These are phyloP conservation scores for Cinnamomum micranthum DNA, from an alignment of 164 flowering plant species.

Conservation along the genomic window DNA sequence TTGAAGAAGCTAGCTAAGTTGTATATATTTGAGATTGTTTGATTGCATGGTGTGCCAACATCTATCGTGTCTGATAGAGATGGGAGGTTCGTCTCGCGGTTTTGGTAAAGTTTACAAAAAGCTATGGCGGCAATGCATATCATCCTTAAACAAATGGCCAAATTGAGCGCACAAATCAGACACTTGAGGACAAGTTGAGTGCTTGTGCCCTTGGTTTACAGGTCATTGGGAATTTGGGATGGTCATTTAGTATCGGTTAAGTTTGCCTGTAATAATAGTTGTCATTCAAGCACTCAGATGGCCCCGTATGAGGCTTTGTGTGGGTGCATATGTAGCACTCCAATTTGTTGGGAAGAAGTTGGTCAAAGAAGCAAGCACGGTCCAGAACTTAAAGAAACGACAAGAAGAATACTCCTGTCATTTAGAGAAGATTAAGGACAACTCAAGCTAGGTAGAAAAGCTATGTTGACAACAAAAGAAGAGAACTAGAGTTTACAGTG, in stretches of 20 bases:
- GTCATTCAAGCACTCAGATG: background rate
- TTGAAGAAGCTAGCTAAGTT: background rate
- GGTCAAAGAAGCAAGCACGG: background rate
- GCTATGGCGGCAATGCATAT: background rate
- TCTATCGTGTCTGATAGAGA: slow-evolving; percentile 2
- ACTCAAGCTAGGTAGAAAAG: slow-evolving; percentile 1
- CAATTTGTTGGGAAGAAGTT: background rate
- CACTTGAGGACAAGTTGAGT: background rate
- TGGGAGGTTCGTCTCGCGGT: background rate
- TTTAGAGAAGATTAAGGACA: background rate
- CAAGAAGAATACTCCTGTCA: background rate
- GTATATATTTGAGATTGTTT: background rate
- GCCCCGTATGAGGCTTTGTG: background rate
- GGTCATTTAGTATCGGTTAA: background rate
- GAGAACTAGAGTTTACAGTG: background rate
- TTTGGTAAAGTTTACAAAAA: background rate
- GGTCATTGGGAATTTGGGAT: background rate
- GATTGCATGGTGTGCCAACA: background rate
- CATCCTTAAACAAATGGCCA: background rate
- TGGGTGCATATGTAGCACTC: background rate
- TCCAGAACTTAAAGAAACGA: background rate
- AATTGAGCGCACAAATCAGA: background rate
- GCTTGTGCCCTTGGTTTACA: background rate
- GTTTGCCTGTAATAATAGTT: background rate
- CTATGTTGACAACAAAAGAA: background rate